A percentile compares a stretch with the other conserved stretches of the same genome.
Conservation (phyloP, 2,329 filamentous ascomycete species). For the Diaporthe aspalathi region DNA sequence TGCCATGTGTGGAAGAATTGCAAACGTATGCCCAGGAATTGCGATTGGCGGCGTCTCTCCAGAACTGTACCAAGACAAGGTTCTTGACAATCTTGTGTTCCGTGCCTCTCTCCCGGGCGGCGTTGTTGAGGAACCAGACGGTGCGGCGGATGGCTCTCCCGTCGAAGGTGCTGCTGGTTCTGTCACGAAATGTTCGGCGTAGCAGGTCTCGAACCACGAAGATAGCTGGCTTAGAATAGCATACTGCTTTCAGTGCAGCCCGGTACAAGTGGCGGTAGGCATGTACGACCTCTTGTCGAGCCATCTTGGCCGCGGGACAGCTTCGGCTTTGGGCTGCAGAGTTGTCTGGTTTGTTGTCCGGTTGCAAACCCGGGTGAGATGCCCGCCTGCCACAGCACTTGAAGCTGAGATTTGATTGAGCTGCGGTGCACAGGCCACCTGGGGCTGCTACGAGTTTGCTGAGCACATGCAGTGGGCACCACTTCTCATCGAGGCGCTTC, state of each 20-base stretch:
- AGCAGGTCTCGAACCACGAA: conserved; percentile 70
- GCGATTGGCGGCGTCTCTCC: conserved; percentile 49
- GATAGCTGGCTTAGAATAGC: conserved; percentile 76
- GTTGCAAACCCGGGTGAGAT: not conserved
- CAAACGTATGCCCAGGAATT: conserved; percentile 24
- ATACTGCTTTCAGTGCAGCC: conserved; percentile 74
- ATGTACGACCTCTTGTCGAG: conserved; percentile 61
- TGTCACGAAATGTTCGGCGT: conserved; percentile 68
- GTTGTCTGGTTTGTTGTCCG: not conserved
- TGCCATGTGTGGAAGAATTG: not conserved
- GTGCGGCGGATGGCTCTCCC: conserved; percentile 70
- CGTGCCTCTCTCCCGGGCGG: conserved; percentile 70
- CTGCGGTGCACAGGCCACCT: conserved; percentile 30
- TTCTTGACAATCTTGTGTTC: conserved; percentile 81
- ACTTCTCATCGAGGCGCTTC: not conserved
- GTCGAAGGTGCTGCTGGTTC: conserved; percentile 58
- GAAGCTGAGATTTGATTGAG: conserved; percentile 12
- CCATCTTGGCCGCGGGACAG: conserved; percentile 42
- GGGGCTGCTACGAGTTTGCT: not conserved
- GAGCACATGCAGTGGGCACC: not conserved
- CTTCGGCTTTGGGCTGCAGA: not conserved
- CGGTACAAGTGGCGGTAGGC: conserved; percentile 80
- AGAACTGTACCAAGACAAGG: conserved; percentile 55
- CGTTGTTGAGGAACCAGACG: conserved; percentile 75
- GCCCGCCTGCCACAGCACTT: not conserved